phyloP scores from a whole-genome alignment of 805 yeast genomes.

The Pichia paraexigua region DNA sequence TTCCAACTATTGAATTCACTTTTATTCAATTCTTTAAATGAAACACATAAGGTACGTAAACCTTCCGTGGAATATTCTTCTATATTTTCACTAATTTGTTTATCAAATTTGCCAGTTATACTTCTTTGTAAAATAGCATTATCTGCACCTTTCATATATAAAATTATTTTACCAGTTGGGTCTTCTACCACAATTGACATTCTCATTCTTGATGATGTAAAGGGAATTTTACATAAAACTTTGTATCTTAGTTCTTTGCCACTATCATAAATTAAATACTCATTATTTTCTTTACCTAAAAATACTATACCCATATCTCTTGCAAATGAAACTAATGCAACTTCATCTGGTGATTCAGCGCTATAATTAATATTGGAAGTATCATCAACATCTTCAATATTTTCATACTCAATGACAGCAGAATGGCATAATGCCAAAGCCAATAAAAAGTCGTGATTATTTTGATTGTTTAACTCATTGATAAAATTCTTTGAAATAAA shows the following conservation, averaged over 20 bases:
- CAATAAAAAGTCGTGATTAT: constrained; percentile 51
- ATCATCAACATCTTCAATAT: constrained; percentile 17
- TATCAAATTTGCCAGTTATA: constrained; percentile 21
- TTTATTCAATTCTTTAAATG: constrained; percentile 43
- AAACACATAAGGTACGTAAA: constrained; percentile 66
- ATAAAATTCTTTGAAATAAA: constrained; percentile 56
- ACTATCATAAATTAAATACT: constrained; percentile 35
- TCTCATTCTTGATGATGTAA: constrained; percentile 65
- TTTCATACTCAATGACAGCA: constrained; percentile 34
- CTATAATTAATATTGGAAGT: constrained; percentile 45
- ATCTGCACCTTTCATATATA: constrained; percentile 71
- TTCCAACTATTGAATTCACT: constrained; percentile 47
- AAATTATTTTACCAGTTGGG: constrained; percentile 33
- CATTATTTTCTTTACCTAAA: constrained; percentile 43
- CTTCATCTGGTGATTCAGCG: constrained; percentile 81
- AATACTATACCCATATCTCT: constrained; percentile 65
- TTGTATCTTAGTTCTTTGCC: constrained; percentile 40
- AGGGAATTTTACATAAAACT: constrained; percentile 50
- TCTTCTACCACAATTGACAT: constrained; percentile 64
- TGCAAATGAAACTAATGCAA: constrained; percentile 71
- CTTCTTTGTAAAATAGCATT: constrained; percentile 51
- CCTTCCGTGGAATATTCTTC: constrained; percentile 73
- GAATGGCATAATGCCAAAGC: constrained; percentile 70
- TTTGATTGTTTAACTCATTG: constrained; percentile 36
- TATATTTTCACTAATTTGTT: constrained; percentile 47